Evolutionary conservation across 305 asterid species (phyloP).

Genomic region (Fraxinus nigra): DNA sequence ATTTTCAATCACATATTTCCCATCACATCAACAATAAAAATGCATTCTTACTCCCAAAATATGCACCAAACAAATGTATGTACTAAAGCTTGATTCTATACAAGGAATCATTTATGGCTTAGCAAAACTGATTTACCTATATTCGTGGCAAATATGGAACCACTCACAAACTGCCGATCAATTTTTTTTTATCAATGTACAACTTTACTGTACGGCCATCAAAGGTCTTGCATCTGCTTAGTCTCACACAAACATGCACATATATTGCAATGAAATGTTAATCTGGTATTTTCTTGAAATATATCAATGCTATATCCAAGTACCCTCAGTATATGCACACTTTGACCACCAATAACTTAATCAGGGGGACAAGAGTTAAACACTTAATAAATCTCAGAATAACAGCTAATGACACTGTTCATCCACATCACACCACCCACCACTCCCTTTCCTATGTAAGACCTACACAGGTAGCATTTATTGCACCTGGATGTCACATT

Average conservation of each 20-base stretch:
- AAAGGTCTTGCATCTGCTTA: background rate
- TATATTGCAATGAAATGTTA: background rate
- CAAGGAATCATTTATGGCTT: background rate
- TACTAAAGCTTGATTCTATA: background rate
- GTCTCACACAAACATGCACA: background rate
- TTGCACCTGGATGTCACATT: background rate
- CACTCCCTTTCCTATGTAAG: background rate
- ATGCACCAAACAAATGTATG: background rate
- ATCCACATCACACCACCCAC: background rate
- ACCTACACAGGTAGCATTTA: background rate
- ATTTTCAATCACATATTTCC: too few species aligned
- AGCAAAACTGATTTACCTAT: background rate
- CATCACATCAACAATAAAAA: too few species aligned
- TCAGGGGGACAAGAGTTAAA: background rate
- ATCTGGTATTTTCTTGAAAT: background rate
- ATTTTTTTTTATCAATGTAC: background rate
- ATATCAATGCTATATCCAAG: background rate
- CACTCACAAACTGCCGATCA: background rate
- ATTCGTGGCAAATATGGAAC: background rate
- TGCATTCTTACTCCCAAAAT: too few species aligned
- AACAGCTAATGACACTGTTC: background rate
- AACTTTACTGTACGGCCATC: background rate
- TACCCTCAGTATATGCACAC: background rate
- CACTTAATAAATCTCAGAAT: background rate
- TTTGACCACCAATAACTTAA: background rate